A percentile compares a stretch with the other conserved stretches of the same genome.
Conservation (phyloP, 176 grass and related monocot genomes). For the Themeda triandra region DNA sequence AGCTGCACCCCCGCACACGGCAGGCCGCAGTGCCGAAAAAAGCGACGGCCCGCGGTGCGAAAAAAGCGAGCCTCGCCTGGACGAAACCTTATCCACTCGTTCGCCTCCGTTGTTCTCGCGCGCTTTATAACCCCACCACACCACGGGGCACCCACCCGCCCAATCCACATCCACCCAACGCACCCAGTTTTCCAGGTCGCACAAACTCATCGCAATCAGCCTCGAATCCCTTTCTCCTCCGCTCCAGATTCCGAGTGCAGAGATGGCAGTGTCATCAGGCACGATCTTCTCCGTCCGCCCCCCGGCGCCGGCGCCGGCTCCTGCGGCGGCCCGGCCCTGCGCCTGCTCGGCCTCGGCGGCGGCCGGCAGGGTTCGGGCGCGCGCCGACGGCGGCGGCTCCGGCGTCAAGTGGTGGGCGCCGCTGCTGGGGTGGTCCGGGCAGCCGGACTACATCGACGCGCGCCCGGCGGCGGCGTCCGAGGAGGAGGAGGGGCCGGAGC, state of each 20-base stretch:
- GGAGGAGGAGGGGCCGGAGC: neutral
- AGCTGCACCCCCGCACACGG: neutral
- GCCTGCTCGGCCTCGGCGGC: neutral
- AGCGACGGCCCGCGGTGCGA: neutral
- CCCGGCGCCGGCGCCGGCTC: neutral
- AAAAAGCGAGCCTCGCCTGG: conserved; percentile 2
- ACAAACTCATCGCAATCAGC: neutral
- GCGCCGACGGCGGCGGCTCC: neutral
- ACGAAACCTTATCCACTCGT: conserved; percentile 54
- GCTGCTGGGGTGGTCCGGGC: conserved; percentile 74
- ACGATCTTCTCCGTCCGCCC: conserved; percentile 11
- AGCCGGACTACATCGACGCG: conserved; percentile 85
- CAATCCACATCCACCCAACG: neutral
- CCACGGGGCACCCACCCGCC: neutral
- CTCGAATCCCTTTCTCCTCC: neutral
- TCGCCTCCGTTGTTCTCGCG: neutral
- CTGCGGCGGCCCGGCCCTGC: conserved; percentile 10
- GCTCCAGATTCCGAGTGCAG: neutral
- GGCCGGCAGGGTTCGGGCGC: neutral
- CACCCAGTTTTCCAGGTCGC: too few relatives aligned
- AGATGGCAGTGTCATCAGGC: conserved; percentile 31
- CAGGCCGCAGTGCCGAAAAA: neutral
- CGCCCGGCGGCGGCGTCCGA: neutral
- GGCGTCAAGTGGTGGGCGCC: conserved; percentile 83
- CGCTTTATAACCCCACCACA: conserved; percentile 13